Evolutionary conservation across 1,139 yeast species (phyloP).

Genomic region (Yamadazyma songkhlaensis): DNA sequence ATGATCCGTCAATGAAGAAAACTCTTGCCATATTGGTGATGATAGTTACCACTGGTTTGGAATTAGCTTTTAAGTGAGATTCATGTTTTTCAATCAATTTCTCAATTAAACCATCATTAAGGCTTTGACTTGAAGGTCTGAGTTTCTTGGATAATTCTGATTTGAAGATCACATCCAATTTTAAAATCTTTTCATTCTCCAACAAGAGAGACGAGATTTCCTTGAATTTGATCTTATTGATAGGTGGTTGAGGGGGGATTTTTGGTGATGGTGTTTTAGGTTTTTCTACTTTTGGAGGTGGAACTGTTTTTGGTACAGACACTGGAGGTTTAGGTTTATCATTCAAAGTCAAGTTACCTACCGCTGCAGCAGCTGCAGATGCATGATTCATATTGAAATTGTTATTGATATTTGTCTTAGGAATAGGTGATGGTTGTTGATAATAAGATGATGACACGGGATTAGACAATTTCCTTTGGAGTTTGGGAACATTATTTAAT

Average conservation of each 20-base stretch:
- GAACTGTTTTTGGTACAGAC: background rate
- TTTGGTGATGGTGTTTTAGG: slow-evolving; percentile 10
- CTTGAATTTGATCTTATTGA: slow-evolving; percentile 22
- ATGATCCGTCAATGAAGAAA: slow-evolving; percentile 35
- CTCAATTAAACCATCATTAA: slow-evolving; percentile 39
- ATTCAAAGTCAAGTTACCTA: slow-evolving; percentile 8
- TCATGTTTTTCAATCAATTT: slow-evolving; percentile 40
- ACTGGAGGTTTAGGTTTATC: slow-evolving; percentile 8
- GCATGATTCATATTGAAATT: slow-evolving; percentile 7
- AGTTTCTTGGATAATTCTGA: slow-evolving; percentile 32
- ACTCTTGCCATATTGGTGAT: slow-evolving; percentile 48
- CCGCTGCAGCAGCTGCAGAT: slow-evolving; percentile 13
- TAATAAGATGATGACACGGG: slow-evolving; percentile 5
- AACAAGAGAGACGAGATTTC: slow-evolving; percentile 34
- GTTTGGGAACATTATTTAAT: slow-evolving; percentile 2
- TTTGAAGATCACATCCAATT: slow-evolving; percentile 39
- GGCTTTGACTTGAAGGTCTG: slow-evolving; percentile 20
- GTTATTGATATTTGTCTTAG: background rate
- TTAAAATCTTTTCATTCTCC: slow-evolving; percentile 40
- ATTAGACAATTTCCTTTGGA: slow-evolving; percentile 7
- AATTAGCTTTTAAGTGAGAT: slow-evolving; percentile 28
- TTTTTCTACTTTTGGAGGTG: background rate
- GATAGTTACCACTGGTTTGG: slow-evolving; percentile 44
- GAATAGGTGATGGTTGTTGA: slow-evolving; percentile 5
- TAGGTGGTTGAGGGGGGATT: background rate